Evolutionary conservation across 805 yeast species (phyloP).

Genomic region (Ogataea trehalophila): DNA sequence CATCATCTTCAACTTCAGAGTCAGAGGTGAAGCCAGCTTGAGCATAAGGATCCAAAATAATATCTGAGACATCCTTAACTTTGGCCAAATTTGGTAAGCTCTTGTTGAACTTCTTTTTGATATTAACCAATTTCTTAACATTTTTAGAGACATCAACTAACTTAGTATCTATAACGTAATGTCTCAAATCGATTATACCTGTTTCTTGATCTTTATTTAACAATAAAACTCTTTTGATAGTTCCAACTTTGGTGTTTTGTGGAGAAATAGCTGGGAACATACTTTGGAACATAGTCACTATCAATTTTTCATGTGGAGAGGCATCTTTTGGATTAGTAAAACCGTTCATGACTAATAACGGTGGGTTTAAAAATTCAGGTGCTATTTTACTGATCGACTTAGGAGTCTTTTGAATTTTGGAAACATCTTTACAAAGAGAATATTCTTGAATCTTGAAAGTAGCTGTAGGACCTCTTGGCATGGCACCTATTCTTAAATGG

Average conservation of each 20-base stretch:
- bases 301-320: conserved; percentile 67
- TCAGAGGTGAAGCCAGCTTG: conserved; percentile 78
- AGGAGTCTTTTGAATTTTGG: conserved; percentile 65
- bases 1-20: conserved; percentile 91
- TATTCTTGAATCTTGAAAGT: conserved; percentile 75
- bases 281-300: conserved; percentile 89
- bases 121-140: conserved; percentile 63
- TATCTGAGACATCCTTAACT: conserved; percentile 74
- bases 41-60: conserved; percentile 77
- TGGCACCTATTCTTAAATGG: conserved; percentile 74
- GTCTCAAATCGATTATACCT: conserved; percentile 79
- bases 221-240: conserved; percentile 82
- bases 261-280: conserved; percentile 95
- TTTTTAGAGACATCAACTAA: conserved; percentile 73
- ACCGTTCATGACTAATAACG: conserved; percentile 90
- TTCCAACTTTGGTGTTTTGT: conserved; percentile 62
- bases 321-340: conserved; percentile 65
- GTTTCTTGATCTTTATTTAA: conserved; percentile 67
- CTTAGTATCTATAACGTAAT: conserved; percentile 82
- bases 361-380: conserved; percentile 69
- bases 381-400: conserved; percentile 66
- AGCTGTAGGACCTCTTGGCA: conserved; percentile 93
- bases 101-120: conserved; percentile 56
- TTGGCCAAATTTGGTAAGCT: conserved; percentile 64
- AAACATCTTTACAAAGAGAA: conserved; percentile 77